phyloP scores from a whole-genome alignment of 495 filamentous ascomycete genomes.

The Thermothielavioides terrestris region DNA sequence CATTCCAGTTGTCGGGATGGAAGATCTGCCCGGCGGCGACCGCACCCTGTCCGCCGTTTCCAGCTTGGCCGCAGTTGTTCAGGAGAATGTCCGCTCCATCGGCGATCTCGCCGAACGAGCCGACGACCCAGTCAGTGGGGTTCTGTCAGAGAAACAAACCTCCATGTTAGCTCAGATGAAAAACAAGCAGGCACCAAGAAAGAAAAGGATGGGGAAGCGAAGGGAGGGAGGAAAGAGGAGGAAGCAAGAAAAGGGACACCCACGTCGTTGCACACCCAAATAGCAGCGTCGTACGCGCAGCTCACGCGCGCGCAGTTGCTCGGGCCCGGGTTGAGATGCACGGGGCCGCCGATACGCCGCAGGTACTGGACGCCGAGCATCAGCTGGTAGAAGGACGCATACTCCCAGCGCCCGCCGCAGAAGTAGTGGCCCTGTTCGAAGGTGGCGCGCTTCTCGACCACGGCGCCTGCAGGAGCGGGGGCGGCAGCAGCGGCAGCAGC shows the following conservation, averaged over 20 bases:
- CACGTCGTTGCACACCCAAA: conserved; percentile 28
- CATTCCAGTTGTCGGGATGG: background rate
- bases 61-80: background rate
- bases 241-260: too few species aligned
- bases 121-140: background rate
- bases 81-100: background rate
- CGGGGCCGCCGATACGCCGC: background rate
- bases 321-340: conserved; percentile 13
- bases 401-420: background rate
- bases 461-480: too few species aligned
- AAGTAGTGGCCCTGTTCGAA: background rate
- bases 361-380: conserved; percentile 21
- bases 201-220: background rate
- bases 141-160: background rate
- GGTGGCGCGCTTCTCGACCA: background rate
- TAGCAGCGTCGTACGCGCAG: conserved; percentile 19
- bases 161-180: too few species aligned
- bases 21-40: conserved; percentile 3
- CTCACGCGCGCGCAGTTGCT: conserved; percentile 18
- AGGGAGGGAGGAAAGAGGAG: too few species aligned
- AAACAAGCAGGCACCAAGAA: background rate
- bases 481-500: too few species aligned
- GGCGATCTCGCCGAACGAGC: background rate
- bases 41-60: too few species aligned
- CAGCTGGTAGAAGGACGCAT: conserved; percentile 6